Conservation (phyloP, 768 basidiomycete species). For the Trametes cinnabarina region DNA sequence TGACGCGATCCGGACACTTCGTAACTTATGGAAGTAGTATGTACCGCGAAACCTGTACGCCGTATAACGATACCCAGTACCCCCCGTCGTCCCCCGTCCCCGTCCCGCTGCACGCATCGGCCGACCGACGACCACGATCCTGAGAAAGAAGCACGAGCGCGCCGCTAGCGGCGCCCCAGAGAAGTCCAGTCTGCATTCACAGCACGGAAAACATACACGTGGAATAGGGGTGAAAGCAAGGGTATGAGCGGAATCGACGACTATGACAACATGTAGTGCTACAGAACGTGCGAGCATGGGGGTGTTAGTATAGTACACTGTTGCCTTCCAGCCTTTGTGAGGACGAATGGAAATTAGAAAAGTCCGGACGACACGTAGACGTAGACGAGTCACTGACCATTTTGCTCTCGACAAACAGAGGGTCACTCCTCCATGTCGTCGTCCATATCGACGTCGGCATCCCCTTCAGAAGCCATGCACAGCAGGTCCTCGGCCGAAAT, state of each 20-base stretch:
- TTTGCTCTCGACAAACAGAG: conserved; percentile 18
- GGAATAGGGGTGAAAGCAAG: conserved; percentile 17
- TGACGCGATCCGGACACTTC: neutral
- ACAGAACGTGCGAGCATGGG: conserved; percentile 20
- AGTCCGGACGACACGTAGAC: neutral
- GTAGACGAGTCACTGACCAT: conserved; percentile 9
- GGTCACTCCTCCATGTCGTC: conserved; percentile 17
- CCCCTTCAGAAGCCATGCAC: neutral
- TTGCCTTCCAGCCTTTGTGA: conserved; percentile 18
- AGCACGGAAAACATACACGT: conserved; percentile 9
- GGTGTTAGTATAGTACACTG: conserved; percentile 20
- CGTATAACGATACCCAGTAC: conserved; percentile 4
- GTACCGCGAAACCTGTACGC: conserved; percentile 11
- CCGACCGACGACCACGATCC: neutral
- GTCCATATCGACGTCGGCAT: neutral
- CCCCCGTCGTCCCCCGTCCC: neutral
- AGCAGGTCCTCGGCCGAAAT: conserved; percentile 18
- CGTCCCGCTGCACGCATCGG: no score
- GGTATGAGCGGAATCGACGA: conserved; percentile 17
- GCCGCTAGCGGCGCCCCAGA: conserved; percentile 9
- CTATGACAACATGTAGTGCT: conserved; percentile 23
- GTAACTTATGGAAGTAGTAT: conserved; percentile 9
- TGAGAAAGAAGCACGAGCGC: neutral
- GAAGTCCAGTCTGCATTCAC: conserved; percentile 14
- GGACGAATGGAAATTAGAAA: neutral